These are phyloP conservation scores for Hemisphaericaspora nanyangensis DNA, from an alignment of 805 yeast species.

Conservation along the genomic window DNA sequence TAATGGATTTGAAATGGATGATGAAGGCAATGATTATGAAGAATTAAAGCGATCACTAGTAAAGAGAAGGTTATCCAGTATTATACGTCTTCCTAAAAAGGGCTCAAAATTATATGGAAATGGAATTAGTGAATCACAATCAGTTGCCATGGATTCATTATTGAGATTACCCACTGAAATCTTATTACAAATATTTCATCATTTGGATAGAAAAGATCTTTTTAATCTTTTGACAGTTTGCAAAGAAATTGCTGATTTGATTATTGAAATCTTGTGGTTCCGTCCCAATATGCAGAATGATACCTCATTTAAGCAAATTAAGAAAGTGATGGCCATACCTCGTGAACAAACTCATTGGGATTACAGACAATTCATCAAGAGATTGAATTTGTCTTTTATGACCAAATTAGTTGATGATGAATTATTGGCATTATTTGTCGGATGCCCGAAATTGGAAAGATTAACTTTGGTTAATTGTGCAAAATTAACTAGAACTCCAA, in stretches of 20 bases:
- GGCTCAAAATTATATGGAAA: background rate
- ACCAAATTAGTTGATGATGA: conserved; percentile 64
- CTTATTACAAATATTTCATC: conserved; percentile 60
- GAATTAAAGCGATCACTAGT: conserved; percentile 32
- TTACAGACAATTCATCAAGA: conserved; percentile 64
- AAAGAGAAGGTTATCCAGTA: conserved; percentile 20
- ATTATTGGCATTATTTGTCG: conserved; percentile 55
- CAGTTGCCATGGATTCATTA: conserved; percentile 29
- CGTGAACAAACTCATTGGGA: conserved; percentile 54
- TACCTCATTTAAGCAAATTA: conserved; percentile 48
- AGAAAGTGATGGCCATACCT: conserved; percentile 50
- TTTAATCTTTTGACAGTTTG: conserved; percentile 68
- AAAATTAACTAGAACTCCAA: conserved; percentile 55
- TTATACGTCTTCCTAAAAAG: conserved; percentile 5
- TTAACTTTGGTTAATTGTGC: conserved; percentile 81
- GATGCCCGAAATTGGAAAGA: conserved; percentile 77
- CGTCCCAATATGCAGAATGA: conserved; percentile 68
- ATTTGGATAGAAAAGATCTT: conserved; percentile 59
- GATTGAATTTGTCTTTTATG: conserved; percentile 76
- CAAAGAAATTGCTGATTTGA: conserved; percentile 72
- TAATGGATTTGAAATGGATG: conserved; percentile 29
- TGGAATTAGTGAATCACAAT: conserved; percentile 6
- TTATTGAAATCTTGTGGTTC: conserved; percentile 81
- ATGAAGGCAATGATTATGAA: conserved; percentile 28
- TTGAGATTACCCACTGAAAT: conserved; percentile 56